A percentile compares a stretch with the other conserved stretches of the same genome.
Conservation (phyloP, 176 grass and related monocot genomes). For the Triticum timopheevii region DNA sequence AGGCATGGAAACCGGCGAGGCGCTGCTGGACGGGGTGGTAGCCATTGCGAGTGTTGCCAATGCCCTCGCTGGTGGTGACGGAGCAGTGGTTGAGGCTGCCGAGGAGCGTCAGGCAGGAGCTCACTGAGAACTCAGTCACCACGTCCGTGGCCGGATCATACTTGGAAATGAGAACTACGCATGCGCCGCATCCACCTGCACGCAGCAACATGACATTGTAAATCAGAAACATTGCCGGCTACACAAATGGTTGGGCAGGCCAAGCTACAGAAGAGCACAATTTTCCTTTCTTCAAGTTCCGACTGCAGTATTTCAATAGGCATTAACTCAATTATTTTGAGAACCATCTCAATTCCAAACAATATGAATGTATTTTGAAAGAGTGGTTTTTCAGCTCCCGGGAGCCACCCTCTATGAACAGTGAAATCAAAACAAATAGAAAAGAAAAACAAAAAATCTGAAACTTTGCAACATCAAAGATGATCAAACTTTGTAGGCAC, state of each 20-base stretch:
- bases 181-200: conserved; percentile 88
- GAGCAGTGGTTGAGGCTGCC: conserved; percentile 56
- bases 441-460: too few species aligned
- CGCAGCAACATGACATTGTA: not conserved
- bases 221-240: not conserved
- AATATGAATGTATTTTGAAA: too few species aligned
- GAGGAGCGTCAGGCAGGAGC: conserved; percentile 82
- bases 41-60: conserved; percentile 66
- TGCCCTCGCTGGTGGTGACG: conserved; percentile 79
- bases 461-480: too few species aligned
- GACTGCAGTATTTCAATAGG: too few species aligned
- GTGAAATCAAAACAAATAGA: too few species aligned
- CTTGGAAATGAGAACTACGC: conserved; percentile 73
- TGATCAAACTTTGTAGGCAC: too few species aligned
- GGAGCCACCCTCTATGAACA: too few species aligned
- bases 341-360: too few species aligned
- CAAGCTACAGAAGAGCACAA: too few species aligned
- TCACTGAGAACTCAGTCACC: conserved; percentile 59
- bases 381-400: too few species aligned
- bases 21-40: conserved; percentile 76
- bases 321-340: too few species aligned
- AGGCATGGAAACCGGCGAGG: conserved; percentile 77
- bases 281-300: too few species aligned
- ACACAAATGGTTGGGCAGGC: not conserved
- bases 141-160: conserved; percentile 49